Conservation (phyloP, 2,329 filamentous ascomycete genomes). For the Pseudocercospora macadamiae region DNA sequence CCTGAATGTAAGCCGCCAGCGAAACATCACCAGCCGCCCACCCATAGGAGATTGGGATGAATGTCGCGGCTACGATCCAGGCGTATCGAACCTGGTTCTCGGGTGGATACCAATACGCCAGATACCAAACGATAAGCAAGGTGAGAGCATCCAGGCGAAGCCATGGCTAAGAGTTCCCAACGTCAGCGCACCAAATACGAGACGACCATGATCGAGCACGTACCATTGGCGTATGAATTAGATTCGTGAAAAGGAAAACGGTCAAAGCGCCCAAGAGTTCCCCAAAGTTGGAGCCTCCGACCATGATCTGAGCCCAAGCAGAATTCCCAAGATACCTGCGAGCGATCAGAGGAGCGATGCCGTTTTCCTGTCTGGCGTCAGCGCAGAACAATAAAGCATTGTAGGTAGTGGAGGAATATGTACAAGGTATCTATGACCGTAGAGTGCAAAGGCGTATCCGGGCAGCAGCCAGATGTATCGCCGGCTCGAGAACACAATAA, state of each 20-base stretch:
- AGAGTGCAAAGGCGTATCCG: slow-evolving; percentile 2
- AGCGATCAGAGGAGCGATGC: slow-evolving; percentile 11
- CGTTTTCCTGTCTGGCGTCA: slow-evolving; percentile 7
- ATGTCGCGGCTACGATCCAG: slow-evolving; percentile 16
- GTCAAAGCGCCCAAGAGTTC: slow-evolving; percentile 10
- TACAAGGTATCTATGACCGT: not conserved
- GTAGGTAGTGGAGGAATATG: not conserved
- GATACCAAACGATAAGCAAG: slow-evolving; percentile 13
- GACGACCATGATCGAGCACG: too few species aligned
- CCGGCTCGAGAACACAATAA: slow-evolving; percentile 12
- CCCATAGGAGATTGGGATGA: slow-evolving; percentile 14
- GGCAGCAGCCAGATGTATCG: slow-evolving; percentile 13
- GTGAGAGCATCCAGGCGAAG: slow-evolving; percentile 9
- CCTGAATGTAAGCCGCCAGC: slow-evolving; percentile 14
- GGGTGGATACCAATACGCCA: slow-evolving; percentile 15
- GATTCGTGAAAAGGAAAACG: slow-evolving; percentile 14
- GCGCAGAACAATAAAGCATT: slow-evolving; percentile 4
- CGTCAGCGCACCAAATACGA: too few species aligned
- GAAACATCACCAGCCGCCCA: slow-evolving; percentile 15
- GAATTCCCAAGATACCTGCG: slow-evolving; percentile 13
- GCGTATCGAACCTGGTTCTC: slow-evolving; percentile 7
- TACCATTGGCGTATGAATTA: slow-evolving; percentile 15
- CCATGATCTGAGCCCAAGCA: slow-evolving; percentile 16
- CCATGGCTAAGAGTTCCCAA: not conserved
- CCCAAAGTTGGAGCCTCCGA: slow-evolving; percentile 14